Percentiles rank a stretch among this genome's conserved stretches.
These are phyloP conservation scores for Fusarium sp. DNA, from an alignment of 2,329 filamentous ascomycete species.

Conservation along the genomic window DNA sequence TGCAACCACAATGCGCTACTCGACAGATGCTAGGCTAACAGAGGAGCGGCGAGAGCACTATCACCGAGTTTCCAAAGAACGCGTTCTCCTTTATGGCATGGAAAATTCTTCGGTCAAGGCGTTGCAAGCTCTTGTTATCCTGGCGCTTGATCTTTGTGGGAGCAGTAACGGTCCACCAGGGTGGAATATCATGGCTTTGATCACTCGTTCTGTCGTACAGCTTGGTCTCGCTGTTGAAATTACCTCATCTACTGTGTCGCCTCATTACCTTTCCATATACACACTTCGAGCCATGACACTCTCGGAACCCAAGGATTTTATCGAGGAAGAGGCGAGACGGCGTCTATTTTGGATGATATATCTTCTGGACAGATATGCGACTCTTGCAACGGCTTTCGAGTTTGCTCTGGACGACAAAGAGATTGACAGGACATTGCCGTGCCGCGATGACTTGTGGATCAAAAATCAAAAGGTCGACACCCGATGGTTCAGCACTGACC, in stretches of 20 bases:
- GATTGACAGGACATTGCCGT: slow-evolving; percentile 87
- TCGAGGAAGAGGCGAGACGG: slow-evolving; percentile 87
- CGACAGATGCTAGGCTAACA: slow-evolving; percentile 77
- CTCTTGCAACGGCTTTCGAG: slow-evolving; percentile 89
- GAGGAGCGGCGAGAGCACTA: slow-evolving; percentile 78
- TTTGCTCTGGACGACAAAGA: slow-evolving; percentile 90
- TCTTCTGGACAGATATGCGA: slow-evolving; percentile 87
- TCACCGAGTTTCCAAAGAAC: slow-evolving; percentile 83
- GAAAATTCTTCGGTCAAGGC: slow-evolving; percentile 91
- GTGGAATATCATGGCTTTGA: slow-evolving; percentile 90
- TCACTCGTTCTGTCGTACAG: slow-evolving; percentile 88
- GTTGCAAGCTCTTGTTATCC: slow-evolving; percentile 85
- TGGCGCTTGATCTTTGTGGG: slow-evolving; percentile 85
- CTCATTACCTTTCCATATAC: slow-evolving; percentile 86
- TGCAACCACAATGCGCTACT: slow-evolving; percentile 86
- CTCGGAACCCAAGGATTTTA: slow-evolving; percentile 83
- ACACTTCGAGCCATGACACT: slow-evolving; percentile 86
- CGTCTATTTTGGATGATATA: slow-evolving; percentile 96
- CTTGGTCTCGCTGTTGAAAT: slow-evolving; percentile 85
- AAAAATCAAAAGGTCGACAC: slow-evolving; percentile 88
- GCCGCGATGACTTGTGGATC: slow-evolving; percentile 85
- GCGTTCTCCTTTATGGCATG: slow-evolving; percentile 85
- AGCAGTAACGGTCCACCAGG: slow-evolving; percentile 89
- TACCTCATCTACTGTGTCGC: slow-evolving; percentile 80
- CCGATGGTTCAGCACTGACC: slow-evolving; percentile 75